phyloP scores from a whole-genome alignment of 192 early-diverging fungal genomes.

The Gonapodya sp. region DNA sequence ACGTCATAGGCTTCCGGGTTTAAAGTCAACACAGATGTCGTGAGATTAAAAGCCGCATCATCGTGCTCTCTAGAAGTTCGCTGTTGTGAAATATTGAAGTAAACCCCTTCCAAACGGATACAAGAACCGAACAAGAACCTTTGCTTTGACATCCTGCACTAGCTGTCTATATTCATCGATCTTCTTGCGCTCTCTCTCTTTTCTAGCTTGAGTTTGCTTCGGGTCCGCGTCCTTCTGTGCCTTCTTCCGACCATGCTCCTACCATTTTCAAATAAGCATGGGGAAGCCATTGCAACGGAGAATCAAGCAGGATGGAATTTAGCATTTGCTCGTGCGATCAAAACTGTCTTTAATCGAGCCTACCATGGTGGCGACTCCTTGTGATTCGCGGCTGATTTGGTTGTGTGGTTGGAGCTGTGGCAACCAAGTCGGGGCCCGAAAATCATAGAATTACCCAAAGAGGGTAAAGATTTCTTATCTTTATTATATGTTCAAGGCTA shows the following conservation, averaged over 20 bases:
- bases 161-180: constrained; percentile 20
- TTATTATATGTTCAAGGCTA: too few relatives aligned
- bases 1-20: constrained; percentile 91
- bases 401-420: too few relatives aligned
- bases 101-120: background rate
- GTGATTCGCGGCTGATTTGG: too few relatives aligned
- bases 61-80: constrained; percentile 13
- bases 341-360: too few relatives aligned
- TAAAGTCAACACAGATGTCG: constrained; percentile 57
- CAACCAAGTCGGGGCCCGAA: too few relatives aligned
- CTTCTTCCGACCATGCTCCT: constrained; percentile 26
- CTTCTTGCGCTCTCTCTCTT: constrained; percentile 22
- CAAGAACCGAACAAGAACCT: constrained; percentile 13
- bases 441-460: too few relatives aligned
- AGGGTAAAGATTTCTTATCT: too few relatives aligned
- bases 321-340: too few relatives aligned
- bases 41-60: constrained; percentile 48
- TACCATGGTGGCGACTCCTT: too few relatives aligned
- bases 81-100: constrained; percentile 1
- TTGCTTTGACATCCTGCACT: constrained; percentile 9
- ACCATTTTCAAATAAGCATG: background rate
- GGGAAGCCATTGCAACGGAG: background rate
- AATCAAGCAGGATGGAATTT: too few relatives aligned
- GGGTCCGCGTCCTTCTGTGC: constrained; percentile 14
- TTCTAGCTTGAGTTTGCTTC: constrained; percentile 14